Evolutionary conservation across 305 asterid species (phyloP).

Genomic region (Coffea humblotiana): DNA sequence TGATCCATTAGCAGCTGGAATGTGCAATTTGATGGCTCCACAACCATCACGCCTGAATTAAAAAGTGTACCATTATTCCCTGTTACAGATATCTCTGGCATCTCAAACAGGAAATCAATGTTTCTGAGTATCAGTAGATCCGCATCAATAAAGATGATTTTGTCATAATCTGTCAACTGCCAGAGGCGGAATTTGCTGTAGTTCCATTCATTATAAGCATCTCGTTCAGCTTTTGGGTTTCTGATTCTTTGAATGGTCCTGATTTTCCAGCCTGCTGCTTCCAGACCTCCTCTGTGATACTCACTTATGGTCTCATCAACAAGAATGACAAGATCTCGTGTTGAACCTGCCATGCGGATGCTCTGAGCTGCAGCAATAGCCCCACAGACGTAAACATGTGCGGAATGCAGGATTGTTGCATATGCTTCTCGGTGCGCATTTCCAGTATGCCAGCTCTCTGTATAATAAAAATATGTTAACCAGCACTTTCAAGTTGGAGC

Average conservation of each 20-base stretch:
- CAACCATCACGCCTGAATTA: constrained; percentile 91
- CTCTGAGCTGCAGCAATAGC: constrained; percentile 90
- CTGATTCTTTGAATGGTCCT: constrained; percentile 72
- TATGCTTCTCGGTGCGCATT: constrained; percentile 67
- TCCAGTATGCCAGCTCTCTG: constrained; percentile 42
- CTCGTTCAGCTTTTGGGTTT: constrained; percentile 84
- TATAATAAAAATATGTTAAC: not conserved
- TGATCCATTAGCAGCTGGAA: constrained; percentile 79
- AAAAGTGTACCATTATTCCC: constrained; percentile 90
- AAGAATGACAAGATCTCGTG: constrained; percentile 73
- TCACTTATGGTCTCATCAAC: constrained; percentile 71
- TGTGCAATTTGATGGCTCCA: constrained; percentile 88
- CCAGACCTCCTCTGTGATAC: constrained; percentile 75
- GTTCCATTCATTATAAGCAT: constrained; percentile 95
- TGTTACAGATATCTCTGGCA: constrained; percentile 86
- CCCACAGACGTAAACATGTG: constrained; percentile 77
- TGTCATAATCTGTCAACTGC: constrained; percentile 93
- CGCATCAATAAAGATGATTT: constrained; percentile 83
- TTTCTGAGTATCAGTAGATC: constrained; percentile 72
- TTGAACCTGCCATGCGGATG: constrained; percentile 75
- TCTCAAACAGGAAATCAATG: constrained; percentile 82
- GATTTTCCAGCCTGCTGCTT: constrained; percentile 88
- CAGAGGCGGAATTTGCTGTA: constrained; percentile 91
- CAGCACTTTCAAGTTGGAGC: not conserved
- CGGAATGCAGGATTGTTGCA: constrained; percentile 80